phyloP scores from a whole-genome alignment of 2,329 filamentous ascomycete genomes.

The Aspergillus arachidicola region DNA sequence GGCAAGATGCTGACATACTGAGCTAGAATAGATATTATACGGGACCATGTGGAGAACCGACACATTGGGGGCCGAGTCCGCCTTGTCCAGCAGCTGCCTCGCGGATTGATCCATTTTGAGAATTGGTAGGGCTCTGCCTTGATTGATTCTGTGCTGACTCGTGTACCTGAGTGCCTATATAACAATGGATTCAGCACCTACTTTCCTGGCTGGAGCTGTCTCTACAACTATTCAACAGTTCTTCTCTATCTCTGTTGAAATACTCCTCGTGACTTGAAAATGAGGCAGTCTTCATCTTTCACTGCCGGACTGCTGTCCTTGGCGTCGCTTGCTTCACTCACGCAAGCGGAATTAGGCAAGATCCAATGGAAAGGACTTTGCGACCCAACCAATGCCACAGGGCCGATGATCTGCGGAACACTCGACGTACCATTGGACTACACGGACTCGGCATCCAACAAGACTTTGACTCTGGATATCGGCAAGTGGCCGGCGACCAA shows the following conservation, averaged over 20 bases:
- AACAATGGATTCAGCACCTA: background rate
- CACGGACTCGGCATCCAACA: conserved; percentile 3
- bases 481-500: conserved; percentile 13
- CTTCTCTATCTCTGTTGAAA: background rate
- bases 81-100: background rate
- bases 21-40: background rate
- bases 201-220: background rate
- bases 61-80: background rate
- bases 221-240: background rate
- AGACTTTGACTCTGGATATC: conserved; percentile 11
- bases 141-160: background rate
- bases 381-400: background rate
- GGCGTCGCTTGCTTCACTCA: background rate
- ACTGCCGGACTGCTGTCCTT: background rate
- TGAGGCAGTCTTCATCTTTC: background rate
- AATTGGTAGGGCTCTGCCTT: background rate
- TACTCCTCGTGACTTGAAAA: background rate
- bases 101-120: background rate
- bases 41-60: background rate
- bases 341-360: conserved; percentile 7
- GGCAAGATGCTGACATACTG: background rate
- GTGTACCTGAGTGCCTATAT: background rate
- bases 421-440: conserved; percentile 17
- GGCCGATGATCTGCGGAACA: conserved; percentile 10
- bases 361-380: conserved; percentile 5